These are phyloP conservation scores for Inga oerstediana DNA, from an alignment of 306 rosid genomes.

Conservation along the genomic window DNA sequence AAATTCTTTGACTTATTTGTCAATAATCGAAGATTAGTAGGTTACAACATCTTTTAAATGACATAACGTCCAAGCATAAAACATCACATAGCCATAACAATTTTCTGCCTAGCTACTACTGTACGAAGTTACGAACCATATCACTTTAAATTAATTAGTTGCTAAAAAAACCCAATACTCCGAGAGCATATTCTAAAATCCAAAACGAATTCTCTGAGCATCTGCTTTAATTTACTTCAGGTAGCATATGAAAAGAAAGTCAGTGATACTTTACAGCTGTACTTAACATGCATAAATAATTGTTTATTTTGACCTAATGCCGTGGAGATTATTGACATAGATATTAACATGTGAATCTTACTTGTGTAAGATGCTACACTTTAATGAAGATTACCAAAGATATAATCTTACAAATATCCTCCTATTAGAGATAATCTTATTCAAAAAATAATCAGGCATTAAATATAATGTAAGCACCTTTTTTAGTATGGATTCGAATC, in stretches of 20 bases:
- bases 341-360: neutral
- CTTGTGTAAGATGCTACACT: neutral
- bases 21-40: neutral
- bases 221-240: neutral
- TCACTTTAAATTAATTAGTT: neutral
- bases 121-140: neutral
- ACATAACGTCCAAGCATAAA: neutral
- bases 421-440: too few species aligned
- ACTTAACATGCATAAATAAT: neutral
- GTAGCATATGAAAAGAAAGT: neutral
- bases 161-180: neutral
- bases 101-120: neutral
- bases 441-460: too few species aligned
- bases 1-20: neutral
- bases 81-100: neutral
- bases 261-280: neutral
- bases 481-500: too few species aligned
- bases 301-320: neutral
- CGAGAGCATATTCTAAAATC: neutral
- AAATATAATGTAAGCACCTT: too few species aligned
- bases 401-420: too few species aligned
- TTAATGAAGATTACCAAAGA: too few species aligned
- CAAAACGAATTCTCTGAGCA: neutral
- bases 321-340: neutral
- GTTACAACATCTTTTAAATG: neutral